Evolutionary conservation across 345 rosid species (phyloP), one percentile per base, ranked within the genome.

Genomic region (Salix udensis): DNA sequence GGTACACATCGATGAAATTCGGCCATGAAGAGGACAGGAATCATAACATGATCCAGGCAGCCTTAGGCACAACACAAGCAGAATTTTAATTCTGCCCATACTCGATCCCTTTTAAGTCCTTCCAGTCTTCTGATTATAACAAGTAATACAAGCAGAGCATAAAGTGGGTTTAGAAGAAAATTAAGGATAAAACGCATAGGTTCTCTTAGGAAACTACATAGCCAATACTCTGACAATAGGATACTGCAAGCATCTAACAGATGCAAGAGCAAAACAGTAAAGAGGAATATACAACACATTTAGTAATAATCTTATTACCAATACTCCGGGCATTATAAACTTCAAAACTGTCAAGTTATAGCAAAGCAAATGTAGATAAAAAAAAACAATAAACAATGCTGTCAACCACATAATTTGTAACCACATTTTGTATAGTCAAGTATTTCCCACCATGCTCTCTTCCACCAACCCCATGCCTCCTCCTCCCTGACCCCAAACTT

Each of bases 111-210:
- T 42, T 36, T 36, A 50, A 37, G 3, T 67, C 58, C 66, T 55
- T 72, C 75, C 66, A 34, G 18, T 21, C 67, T n/a, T 53, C 26
- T 53, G 74, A 72, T 13, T 61, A 16, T 37, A 72, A 36, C 50
- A 36, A 7, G 31, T 9, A 71, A 71, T 52, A 31, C 2, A 28
- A 19, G 62, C 30, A 23, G n/a, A 36, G 18, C 61, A 10, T 34
- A 72, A 21, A 58, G 62, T 58, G 34, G 3, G 42, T 36, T n/a
- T 61, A 72, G 50, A 58, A 58, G 67, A 36, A 34, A 52, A 13
- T 31, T 52, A 34, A 46, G 60, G 34, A n/a, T 14, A 71, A 6
- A 37, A 0, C 0, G 2, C 3, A 37, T 21, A 68, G 7, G 36
- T 9, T 37, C 34, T 34, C 11, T 72, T 21, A 58, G 65, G 6